Evolutionary conservation across 306 rosid genomes (phyloP), one percentile per base, ranked within the genome.

Genomic region (Hippophae rhamnoides): DNA sequence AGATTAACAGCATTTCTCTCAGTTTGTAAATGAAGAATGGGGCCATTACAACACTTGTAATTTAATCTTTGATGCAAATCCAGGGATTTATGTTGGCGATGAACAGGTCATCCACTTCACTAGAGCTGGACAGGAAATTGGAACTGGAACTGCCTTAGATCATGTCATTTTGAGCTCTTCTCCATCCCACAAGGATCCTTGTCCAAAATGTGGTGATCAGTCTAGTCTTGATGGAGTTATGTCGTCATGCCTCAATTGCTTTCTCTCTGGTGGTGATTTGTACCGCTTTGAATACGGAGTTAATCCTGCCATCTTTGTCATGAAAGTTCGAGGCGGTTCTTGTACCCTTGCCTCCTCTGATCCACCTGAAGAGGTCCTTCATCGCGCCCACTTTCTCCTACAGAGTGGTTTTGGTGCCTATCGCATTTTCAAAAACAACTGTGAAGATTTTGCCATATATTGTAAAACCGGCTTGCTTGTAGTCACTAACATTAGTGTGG

Each of bases 241-340:
- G 43, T 67, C 79, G 64, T 92, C 98, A 5, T 92, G 98, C 84
- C 75, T 92, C 69, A 76, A 76, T 58, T 92, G 96, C 72, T 92
- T 92, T 75, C 94, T 92, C 48, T 64, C 95, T 0, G 92, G 96
- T 2, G 98, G 98, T 12, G 62, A 83, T 62, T 77, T 92, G 74
- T 92, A 87, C 58, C 95, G 96, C 43, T 92, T 92, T 7, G 86
- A 85, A 71, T 92, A 92, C 41, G 68, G 81, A 0, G 98, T 92
- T 43, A 58, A 41, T 66, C 86, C 93, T 7, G 52, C 98, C 13
- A 81, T 85, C 49, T 90, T 90, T 69, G 70, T 90, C 3, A 87
- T 95, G 13, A 90, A 87, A 75, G 95, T 92, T 25, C 87, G 98
- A 0, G 98, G 98, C 1, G 98, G 98, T 61, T 87, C 98, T 2